phyloP scores from a whole-genome alignment of 306 rosid species.

The Hippophae rhamnoides region DNA sequence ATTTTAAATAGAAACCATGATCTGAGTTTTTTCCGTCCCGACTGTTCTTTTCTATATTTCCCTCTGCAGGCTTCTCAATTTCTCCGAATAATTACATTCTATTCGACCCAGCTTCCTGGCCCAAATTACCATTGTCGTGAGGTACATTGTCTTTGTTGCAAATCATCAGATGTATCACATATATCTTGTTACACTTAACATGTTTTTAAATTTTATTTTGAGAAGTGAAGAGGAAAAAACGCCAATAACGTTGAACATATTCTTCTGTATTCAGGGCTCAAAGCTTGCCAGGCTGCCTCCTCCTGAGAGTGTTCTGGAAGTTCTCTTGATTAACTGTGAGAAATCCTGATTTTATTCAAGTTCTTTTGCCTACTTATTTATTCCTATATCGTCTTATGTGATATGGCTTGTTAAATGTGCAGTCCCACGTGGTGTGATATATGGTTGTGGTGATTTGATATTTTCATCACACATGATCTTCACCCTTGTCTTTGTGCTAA shows the following conservation, averaged over 20 bases:
- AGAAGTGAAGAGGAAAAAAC: not conserved
- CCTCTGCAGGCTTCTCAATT: slow-evolving; percentile 61
- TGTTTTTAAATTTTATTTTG: not conserved
- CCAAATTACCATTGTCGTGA: slow-evolving; percentile 97
- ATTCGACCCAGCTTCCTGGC: slow-evolving; percentile 99
- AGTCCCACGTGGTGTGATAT: slow-evolving; percentile 81
- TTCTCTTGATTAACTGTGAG: slow-evolving; percentile 75
- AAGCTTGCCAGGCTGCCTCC: slow-evolving; percentile 71
- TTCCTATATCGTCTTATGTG: slow-evolving; percentile 9
- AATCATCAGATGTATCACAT: not conserved
- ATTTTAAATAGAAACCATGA: not conserved
- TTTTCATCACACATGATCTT: slow-evolving; percentile 99
- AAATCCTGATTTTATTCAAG: slow-evolving; percentile 2
- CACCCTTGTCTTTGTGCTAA: slow-evolving; percentile 70
- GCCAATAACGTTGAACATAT: not conserved
- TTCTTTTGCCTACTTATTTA: slow-evolving; percentile 9
- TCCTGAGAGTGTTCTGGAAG: slow-evolving; percentile 61
- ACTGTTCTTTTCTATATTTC: slow-evolving; percentile 11
- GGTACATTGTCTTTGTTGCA: slow-evolving; percentile 31
- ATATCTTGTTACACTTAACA: not conserved
- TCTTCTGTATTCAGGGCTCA: slow-evolving; percentile 56
- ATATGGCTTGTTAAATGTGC: slow-evolving; percentile 27
- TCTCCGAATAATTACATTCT: slow-evolving; percentile 84
- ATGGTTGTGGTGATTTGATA: slow-evolving; percentile 97
- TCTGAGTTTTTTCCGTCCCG: not conserved